Evolutionary conservation across 2,329 filamentous ascomycete genomes (phyloP).

Genomic region (Thielaviopsis ethacetica): DNA sequence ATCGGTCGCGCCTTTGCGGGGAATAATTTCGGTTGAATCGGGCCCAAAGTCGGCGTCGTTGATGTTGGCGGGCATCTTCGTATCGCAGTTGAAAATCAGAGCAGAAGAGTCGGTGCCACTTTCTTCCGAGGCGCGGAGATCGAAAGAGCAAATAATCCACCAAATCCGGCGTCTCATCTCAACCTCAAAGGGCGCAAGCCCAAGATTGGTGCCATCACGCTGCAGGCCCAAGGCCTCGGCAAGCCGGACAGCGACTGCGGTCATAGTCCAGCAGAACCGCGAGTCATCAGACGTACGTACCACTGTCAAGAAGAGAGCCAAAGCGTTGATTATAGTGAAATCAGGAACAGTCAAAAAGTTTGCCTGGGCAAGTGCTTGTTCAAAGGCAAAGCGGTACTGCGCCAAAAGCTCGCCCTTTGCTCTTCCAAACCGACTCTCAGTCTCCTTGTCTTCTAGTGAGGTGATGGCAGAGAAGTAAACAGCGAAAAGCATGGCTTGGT

Average conservation of each 20-base stretch:
- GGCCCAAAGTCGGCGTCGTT: slow-evolving; percentile 32
- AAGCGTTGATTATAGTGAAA: slow-evolving; percentile 39
- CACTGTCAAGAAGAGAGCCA: slow-evolving; percentile 37
- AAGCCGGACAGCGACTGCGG: slow-evolving; percentile 40
- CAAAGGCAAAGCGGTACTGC: slow-evolving; percentile 36
- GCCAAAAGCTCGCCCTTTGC: slow-evolving; percentile 27
- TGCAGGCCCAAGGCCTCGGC: slow-evolving; percentile 45
- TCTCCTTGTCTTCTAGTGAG: slow-evolving; percentile 44
- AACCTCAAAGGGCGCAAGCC: slow-evolving; percentile 38
- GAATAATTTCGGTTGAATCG: slow-evolving; percentile 30
- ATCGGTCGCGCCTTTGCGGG: slow-evolving; percentile 35
- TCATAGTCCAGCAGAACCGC: slow-evolving; percentile 43
- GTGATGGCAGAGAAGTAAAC: slow-evolving; percentile 43
- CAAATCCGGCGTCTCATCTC: slow-evolving; percentile 45
- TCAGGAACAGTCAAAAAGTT: slow-evolving; percentile 42
- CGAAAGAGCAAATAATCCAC: slow-evolving; percentile 42
- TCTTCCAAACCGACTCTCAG: slow-evolving; percentile 27
- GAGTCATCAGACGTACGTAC: slow-evolving; percentile 31
- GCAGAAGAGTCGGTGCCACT: slow-evolving; percentile 25
- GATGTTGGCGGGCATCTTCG: slow-evolving; percentile 31
- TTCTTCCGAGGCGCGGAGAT: slow-evolving; percentile 38
- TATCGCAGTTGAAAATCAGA: slow-evolving; percentile 27
- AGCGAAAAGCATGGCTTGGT: slow-evolving; percentile 48
- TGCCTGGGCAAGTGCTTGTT: slow-evolving; percentile 40
- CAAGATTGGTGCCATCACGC: slow-evolving; percentile 34